Conservation (phyloP, 192 early-diverging fungal genomes). For the Coemansia erecta region DNA sequence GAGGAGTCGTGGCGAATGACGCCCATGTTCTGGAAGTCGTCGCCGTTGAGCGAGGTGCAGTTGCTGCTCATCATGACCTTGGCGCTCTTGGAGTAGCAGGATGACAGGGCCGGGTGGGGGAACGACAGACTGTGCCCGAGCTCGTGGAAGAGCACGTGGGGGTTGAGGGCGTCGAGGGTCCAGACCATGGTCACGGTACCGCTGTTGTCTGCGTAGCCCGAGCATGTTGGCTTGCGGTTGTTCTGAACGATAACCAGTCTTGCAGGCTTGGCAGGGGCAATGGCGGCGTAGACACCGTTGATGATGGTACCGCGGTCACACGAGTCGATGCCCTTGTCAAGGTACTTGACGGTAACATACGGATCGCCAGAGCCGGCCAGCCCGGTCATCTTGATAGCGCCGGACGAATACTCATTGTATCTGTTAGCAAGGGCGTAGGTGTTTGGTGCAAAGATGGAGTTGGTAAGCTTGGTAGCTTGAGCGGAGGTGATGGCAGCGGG, state of each 20-base stretch:
- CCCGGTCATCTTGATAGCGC: too few relatives aligned
- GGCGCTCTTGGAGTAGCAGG: neutral
- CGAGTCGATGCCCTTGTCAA: neutral
- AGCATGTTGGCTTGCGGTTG: neutral
- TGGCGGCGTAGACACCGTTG: neutral
- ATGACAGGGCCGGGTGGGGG: neutral
- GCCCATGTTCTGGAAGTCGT: neutral
- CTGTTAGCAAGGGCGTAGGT: neutral
- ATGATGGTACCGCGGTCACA: neutral
- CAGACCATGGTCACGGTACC: neutral
- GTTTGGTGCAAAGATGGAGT: neutral
- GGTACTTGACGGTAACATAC: neutral
- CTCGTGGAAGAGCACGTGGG: constrained; percentile 2
- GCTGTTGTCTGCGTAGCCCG: neutral
- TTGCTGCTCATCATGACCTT: constrained; percentile 1
- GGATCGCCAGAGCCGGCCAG: neutral
- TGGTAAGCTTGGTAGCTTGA: neutral
- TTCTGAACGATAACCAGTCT: neutral
- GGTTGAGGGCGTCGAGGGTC: neutral
- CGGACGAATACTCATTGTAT: neutral
- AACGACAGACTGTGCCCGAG: neutral
- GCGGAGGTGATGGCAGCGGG: neutral
- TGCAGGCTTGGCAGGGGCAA: neutral
- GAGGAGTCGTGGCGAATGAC: neutral
- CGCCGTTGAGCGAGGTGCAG: too few relatives aligned